Evolutionary conservation across 768 basidiomycete species (phyloP).

Genomic region (Crepidotus variabilis): DNA sequence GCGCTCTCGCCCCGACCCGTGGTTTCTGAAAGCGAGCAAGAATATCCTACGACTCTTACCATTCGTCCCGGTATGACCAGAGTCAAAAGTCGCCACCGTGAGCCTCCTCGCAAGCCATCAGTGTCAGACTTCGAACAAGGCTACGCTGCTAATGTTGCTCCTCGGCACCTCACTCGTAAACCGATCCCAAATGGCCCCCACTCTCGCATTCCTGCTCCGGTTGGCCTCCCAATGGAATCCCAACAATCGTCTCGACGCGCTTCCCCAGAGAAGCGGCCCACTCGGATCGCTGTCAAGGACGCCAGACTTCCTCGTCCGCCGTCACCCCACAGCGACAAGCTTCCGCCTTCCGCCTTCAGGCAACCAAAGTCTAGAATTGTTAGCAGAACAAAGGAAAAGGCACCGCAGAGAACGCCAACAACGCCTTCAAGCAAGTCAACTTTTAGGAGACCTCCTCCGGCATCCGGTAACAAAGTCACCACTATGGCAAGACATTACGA

Average conservation of each 20-base stretch:
- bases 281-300: conserved; percentile 25
- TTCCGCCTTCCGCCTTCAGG: conserved; percentile 26
- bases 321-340: conserved; percentile 36
- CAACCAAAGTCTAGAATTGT: conserved; percentile 34
- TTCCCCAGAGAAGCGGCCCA: conserved; percentile 70
- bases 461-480: conserved; percentile 68
- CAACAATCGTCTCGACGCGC: conserved; percentile 56
- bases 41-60: conserved; percentile 37
- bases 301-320: conserved; percentile 40
- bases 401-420: conserved; percentile 39
- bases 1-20: conserved; percentile 56
- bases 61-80: conserved; percentile 37
- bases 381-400: conserved; percentile 37
- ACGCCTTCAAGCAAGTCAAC: conserved; percentile 43
- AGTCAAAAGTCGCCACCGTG: conserved; percentile 47
- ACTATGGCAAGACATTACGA: conserved; percentile 92
- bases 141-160: conserved; percentile 90
- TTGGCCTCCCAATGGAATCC: conserved; percentile 49
- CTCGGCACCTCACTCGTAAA: conserved; percentile 59
- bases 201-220: conserved; percentile 54
- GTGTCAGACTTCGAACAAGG: conserved; percentile 87
- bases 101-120: conserved; percentile 50
- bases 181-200: conserved; percentile 29
- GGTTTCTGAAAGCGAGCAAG: conserved; percentile 83
- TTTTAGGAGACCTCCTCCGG: conserved; percentile 48